These are phyloP conservation scores for Trifolium pratense DNA, from an alignment of 306 rosid species.

Conservation along the genomic window DNA sequence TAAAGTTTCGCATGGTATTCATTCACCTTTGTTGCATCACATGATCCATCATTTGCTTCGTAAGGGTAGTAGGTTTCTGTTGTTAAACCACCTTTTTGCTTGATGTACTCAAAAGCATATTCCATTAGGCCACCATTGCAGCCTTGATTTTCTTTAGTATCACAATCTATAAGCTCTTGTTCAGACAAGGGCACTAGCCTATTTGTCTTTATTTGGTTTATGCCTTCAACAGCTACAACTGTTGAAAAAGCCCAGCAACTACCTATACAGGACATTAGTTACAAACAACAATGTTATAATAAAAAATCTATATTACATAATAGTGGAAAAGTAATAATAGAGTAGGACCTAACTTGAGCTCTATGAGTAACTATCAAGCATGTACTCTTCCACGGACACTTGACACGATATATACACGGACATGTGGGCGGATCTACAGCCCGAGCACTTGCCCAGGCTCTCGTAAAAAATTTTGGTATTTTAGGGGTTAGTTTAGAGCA, in stretches of 20 bases:
- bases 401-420: too few relatives aligned
- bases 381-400: too few relatives aligned
- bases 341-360: too few relatives aligned
- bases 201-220: constrained; percentile 57
- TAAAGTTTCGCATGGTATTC: constrained; percentile 2
- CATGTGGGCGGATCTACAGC: too few relatives aligned
- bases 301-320: too few relatives aligned
- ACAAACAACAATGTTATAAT: too few relatives aligned
- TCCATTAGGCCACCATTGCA: constrained; percentile 67
- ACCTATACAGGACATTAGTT: constrained; percentile 39
- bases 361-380: too few relatives aligned
- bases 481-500: too few relatives aligned
- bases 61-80: constrained; percentile 59
- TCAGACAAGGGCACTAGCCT: constrained; percentile 55
- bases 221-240: constrained; percentile 61
- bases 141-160: constrained; percentile 49
- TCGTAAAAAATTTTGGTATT: too few relatives aligned
- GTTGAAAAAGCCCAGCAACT: constrained; percentile 72
- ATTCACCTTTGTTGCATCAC: constrained; percentile 54
- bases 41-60: constrained; percentile 44
- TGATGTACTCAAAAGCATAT: constrained; percentile 57
- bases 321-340: too few relatives aligned
- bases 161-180: constrained; percentile 62
- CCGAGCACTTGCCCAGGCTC: too few relatives aligned
- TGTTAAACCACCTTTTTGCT: constrained; percentile 56